Percentiles rank a stretch among this genome's conserved stretches.
phyloP scores from a whole-genome alignment of 2,329 filamentous ascomycete genomes.

The Mycosphaerelloides madeirae region DNA sequence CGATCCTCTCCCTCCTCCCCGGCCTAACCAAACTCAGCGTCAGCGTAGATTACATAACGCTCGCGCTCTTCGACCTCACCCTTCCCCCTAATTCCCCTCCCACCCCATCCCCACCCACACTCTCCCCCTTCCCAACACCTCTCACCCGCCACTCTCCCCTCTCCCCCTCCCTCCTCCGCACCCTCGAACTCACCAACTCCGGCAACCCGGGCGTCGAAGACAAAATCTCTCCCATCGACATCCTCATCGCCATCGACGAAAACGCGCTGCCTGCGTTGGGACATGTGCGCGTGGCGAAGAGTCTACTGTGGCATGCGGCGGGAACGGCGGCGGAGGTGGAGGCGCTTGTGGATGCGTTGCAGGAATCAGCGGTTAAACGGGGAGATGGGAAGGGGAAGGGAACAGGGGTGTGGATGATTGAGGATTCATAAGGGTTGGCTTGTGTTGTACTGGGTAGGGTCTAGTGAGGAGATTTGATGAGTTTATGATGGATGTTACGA shows the following conservation, averaged over 20 bases:
- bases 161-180: constrained; percentile 24
- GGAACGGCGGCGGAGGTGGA: constrained; percentile 34
- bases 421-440: constrained; percentile 13
- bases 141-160: constrained; percentile 9
- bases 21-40: constrained; percentile 38
- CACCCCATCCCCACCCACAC: neutral
- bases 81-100: neutral
- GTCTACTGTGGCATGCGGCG: constrained; percentile 36
- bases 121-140: neutral
- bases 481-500: too few species aligned
- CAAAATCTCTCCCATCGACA: constrained; percentile 39
- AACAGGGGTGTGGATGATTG: constrained; percentile 25
- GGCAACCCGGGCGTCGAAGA: constrained; percentile 34
- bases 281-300: constrained; percentile 35
- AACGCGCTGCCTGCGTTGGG: constrained; percentile 37
- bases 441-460: too few species aligned
- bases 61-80: constrained; percentile 34
- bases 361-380: constrained; percentile 25
- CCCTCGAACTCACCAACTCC: constrained; percentile 38
- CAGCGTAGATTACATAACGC: constrained; percentile 46
- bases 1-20: constrained; percentile 39
- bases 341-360: constrained; percentile 36
- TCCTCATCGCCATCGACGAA: constrained; percentile 40
- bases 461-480: too few species aligned
- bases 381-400: constrained; percentile 8